Percentiles rank a stretch among this genome's conserved stretches.
phyloP scores from a whole-genome alignment of 441 rosid species.

The Populus hybrid region DNA sequence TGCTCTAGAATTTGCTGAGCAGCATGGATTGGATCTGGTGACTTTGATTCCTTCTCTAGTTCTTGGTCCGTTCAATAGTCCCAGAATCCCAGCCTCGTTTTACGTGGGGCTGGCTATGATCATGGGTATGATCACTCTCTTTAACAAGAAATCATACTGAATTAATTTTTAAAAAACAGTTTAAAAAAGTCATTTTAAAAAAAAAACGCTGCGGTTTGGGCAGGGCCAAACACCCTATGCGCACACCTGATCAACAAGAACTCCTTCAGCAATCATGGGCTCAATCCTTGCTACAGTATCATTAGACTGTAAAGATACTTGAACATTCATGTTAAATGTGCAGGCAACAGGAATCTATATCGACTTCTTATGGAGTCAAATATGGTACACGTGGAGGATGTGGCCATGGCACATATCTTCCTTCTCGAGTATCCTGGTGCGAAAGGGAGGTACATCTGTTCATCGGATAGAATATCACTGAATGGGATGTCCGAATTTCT shows the following conservation, averaged over 20 bases:
- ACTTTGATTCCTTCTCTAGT: too few relatives aligned
- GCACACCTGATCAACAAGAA: neutral
- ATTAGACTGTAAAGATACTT: neutral
- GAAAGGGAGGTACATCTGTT: slow-evolving; percentile 34
- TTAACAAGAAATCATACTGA: too few relatives aligned
- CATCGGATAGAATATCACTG: neutral
- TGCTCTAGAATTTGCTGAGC: too few relatives aligned
- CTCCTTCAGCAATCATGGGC: neutral
- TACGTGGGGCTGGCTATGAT: too few relatives aligned
- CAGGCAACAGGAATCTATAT: slow-evolving; percentile 21
- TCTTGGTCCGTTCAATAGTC: too few relatives aligned
- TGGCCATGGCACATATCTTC: slow-evolving; percentile 35
- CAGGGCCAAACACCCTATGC: neutral
- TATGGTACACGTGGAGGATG: slow-evolving; percentile 35
- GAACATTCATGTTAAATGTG: neutral
- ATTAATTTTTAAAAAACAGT: too few relatives aligned
- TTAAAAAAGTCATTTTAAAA: neutral
- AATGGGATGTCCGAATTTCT: too few relatives aligned
- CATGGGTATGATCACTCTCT: too few relatives aligned
- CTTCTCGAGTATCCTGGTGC: slow-evolving; percentile 27
- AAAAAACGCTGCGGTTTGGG: neutral
- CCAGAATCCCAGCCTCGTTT: too few relatives aligned
- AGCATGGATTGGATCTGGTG: too few relatives aligned
- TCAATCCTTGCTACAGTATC: neutral
- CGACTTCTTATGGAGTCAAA: neutral